Conservation (phyloP, 768 basidiomycete species). For the Termitomyces sp. region DNA sequence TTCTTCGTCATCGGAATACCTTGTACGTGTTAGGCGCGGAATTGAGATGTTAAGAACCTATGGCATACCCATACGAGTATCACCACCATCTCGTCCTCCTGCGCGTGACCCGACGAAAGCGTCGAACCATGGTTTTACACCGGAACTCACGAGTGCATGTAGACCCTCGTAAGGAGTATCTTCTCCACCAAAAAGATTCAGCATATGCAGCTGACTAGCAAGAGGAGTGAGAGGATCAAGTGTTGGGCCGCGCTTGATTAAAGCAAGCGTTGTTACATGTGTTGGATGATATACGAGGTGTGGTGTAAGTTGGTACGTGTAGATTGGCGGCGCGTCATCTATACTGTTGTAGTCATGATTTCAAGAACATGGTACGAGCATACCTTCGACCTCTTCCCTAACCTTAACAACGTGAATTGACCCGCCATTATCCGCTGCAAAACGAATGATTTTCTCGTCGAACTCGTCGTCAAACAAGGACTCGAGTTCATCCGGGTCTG, state of each 20-base stretch:
- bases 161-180: conserved; percentile 93
- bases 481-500: conserved; percentile 56
- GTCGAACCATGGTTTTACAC: conserved; percentile 98
- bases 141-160: conserved; percentile 91
- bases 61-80: conserved; percentile 67
- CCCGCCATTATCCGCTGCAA: conserved; percentile 69
- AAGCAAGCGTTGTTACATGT: conserved; percentile 80
- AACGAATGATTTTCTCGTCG: conserved; percentile 67
- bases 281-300: conserved; percentile 76
- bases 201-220: conserved; percentile 81
- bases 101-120: conserved; percentile 88
- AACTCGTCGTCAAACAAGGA: conserved; percentile 69
- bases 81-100: conserved; percentile 60
- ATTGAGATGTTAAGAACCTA: neutral
- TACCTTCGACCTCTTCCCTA: conserved; percentile 72
- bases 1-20: conserved; percentile 98
- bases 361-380: conserved; percentile 13
- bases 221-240: conserved; percentile 80
- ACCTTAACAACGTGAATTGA: conserved; percentile 81
- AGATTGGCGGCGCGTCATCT: conserved; percentile 66
- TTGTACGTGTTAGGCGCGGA: conserved; percentile 12
- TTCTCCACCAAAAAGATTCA: conserved; percentile 87
- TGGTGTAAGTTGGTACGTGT: conserved; percentile 62
- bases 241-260: conserved; percentile 87
- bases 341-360: conserved; percentile 10